Percentiles rank a stretch among this genome's conserved stretches.
Conservation (phyloP, 2,329 filamentous ascomycete genomes). For the Penicillium fuscoglaucum region DNA sequence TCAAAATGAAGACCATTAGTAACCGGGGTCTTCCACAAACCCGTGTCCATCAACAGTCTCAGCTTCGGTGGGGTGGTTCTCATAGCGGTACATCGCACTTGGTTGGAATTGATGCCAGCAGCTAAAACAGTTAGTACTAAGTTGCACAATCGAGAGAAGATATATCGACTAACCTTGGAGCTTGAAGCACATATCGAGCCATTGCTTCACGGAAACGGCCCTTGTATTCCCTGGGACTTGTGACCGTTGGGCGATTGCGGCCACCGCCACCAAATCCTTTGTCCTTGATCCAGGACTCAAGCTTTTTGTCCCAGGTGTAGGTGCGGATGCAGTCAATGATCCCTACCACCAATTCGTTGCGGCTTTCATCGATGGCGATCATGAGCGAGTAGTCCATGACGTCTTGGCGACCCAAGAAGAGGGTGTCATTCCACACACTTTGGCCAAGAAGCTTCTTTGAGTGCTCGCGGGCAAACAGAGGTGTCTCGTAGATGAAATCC, state of each 20-base stretch:
- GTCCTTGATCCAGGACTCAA: conserved; percentile 99
- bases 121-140: conserved; percentile 25
- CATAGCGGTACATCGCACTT: conserved; percentile 33
- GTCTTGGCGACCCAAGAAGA: conserved; percentile 91
- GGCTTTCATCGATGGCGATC: conserved; percentile 91
- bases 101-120: conserved; percentile 51
- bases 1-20: neutral
- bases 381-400: conserved; percentile 99
- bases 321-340: conserved; percentile 99
- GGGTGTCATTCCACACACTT: conserved; percentile 95
- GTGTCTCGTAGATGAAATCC: conserved; percentile 97
- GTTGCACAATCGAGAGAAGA: neutral
- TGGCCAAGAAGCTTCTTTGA: conserved; percentile 89
- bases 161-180: conserved; percentile 46
- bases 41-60: conserved; percentile 24
- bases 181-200: conserved; percentile 71
- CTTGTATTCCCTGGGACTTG: conserved; percentile 96
- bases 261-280: conserved; percentile 80
- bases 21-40: conserved; percentile 10
- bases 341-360: conserved; percentile 89
- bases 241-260: conserved; percentile 85
- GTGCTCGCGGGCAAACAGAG: conserved; percentile 91
- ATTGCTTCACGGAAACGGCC: conserved; percentile 94
- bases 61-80: conserved; percentile 28
- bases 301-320: conserved; percentile 99